A percentile compares a stretch with the other conserved stretches of the same genome.
These are phyloP conservation scores for Helminthosporium solani DNA, from an alignment of 2,329 filamentous ascomycete species.

Conservation along the genomic window DNA sequence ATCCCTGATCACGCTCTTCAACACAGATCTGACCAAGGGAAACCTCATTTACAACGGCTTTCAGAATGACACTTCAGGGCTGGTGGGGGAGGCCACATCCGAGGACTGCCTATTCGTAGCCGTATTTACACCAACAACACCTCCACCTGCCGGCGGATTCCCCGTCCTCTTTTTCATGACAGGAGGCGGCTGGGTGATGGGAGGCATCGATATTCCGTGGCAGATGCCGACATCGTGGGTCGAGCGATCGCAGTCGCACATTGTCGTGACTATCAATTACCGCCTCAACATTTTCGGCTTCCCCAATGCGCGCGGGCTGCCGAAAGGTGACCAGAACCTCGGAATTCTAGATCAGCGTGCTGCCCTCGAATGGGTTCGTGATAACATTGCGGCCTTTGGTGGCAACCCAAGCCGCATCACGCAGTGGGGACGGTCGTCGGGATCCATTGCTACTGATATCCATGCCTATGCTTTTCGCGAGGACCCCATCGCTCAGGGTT, in stretches of 20 bases:
- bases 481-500: slow-evolving; percentile 49
- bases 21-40: slow-evolving; percentile 23
- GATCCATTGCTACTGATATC: slow-evolving; percentile 44
- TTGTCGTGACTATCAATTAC: slow-evolving; percentile 23
- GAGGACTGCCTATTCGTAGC: slow-evolving; percentile 51
- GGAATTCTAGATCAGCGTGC: slow-evolving; percentile 39
- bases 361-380: slow-evolving; percentile 37
- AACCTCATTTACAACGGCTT: slow-evolving; percentile 35
- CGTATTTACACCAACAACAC: slow-evolving; percentile 44
- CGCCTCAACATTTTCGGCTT: slow-evolving; percentile 41
- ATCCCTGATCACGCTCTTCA: slow-evolving; percentile 27
- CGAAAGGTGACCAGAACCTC: slow-evolving; percentile 28
- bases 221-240: slow-evolving; percentile 14
- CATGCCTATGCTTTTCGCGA: slow-evolving; percentile 48
- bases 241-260: slow-evolving; percentile 30
- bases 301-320: slow-evolving; percentile 22
- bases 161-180: slow-evolving; percentile 51
- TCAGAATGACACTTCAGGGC: slow-evolving; percentile 26
- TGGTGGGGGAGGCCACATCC: slow-evolving; percentile 13
- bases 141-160: slow-evolving; percentile 16
- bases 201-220: slow-evolving; percentile 47
- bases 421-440: slow-evolving; percentile 36
- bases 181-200: slow-evolving; percentile 47
- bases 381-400: slow-evolving; percentile 36
- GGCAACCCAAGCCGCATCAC: slow-evolving; percentile 30